Conservation (phyloP, 1,284 basidiomycete genomes). For the Irpex sp. region DNA sequence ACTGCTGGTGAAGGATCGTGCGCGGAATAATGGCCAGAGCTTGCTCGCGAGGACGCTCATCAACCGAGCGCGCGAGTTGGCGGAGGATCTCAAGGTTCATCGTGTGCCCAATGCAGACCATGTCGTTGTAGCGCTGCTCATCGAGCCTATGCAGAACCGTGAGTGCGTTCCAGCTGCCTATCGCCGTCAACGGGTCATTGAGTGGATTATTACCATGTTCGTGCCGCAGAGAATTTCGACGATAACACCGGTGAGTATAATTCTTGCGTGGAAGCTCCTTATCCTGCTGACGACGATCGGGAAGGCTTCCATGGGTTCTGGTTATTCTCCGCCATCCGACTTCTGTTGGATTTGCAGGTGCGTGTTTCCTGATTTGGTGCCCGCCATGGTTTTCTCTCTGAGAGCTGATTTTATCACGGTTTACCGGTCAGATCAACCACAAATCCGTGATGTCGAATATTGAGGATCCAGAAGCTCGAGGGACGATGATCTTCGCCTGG, state of each 20-base stretch:
- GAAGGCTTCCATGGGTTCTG: conserved; percentile 79
- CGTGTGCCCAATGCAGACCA: conserved; percentile 78
- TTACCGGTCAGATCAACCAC: conserved; percentile 64
- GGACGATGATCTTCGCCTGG: conserved; percentile 86
- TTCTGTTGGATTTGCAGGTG: conserved; percentile 73
- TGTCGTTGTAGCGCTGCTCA: conserved; percentile 71
- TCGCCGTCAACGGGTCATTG: background rate
- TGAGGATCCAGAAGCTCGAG: conserved; percentile 65
- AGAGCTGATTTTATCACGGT: background rate
- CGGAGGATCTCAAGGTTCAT: conserved; percentile 83
- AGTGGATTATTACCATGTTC: background rate
- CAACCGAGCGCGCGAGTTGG: conserved; percentile 76
- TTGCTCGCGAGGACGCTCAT: conserved; percentile 75
- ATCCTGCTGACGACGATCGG: too few relatives aligned
- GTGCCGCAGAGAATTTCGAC: conserved; percentile 56
- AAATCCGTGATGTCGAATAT: conserved; percentile 70
- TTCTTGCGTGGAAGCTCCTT: background rate
- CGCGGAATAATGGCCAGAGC: conserved; percentile 68
- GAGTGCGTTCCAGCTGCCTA: conserved; percentile 31
- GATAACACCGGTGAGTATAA: conserved; percentile 52
- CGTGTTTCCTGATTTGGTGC: conserved; percentile 5
- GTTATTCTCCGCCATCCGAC: conserved; percentile 72
- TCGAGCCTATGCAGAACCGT: conserved; percentile 82
- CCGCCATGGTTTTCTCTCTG: background rate
- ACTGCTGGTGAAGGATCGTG: conserved; percentile 73